Evolutionary conservation across 1,139 yeast genomes (phyloP).

Genomic region (Debaryomyces sp.): DNA sequence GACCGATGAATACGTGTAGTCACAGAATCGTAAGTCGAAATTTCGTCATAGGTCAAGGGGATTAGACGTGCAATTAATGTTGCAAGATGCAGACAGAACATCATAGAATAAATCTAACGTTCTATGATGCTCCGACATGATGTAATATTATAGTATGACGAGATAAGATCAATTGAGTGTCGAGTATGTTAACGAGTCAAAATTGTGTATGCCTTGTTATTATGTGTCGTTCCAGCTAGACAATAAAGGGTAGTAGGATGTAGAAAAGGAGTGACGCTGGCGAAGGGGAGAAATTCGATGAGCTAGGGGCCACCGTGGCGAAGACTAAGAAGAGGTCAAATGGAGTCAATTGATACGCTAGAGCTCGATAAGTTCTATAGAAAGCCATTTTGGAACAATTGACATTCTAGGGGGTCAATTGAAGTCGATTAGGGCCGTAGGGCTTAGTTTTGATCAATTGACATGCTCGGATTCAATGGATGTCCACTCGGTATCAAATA

Average conservation of each 20-base stretch:
- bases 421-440: neutral
- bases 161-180: neutral
- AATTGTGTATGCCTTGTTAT: neutral
- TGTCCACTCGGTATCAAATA: neutral
- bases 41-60: constrained; percentile 3
- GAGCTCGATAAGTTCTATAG: no score
- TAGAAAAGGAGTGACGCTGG: neutral
- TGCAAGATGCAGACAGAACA: neutral
- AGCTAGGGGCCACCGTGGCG: neutral
- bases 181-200: neutral
- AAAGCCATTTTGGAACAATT: neutral
- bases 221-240: neutral
- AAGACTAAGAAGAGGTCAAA: neutral
- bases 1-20: neutral
- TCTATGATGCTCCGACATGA: neutral
- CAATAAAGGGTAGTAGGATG: neutral
- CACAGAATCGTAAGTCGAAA: neutral
- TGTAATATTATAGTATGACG: neutral
- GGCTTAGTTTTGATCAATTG: no score
- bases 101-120: neutral
- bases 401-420: neutral
- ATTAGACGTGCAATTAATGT: neutral
- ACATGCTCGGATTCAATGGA: neutral
- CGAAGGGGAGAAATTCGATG: neutral
- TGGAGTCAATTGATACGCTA: neutral